Evolutionary conservation across 225 moss, liverwort and hornwort species (phyloP).

Genomic region (Sphagnum contortum): DNA sequence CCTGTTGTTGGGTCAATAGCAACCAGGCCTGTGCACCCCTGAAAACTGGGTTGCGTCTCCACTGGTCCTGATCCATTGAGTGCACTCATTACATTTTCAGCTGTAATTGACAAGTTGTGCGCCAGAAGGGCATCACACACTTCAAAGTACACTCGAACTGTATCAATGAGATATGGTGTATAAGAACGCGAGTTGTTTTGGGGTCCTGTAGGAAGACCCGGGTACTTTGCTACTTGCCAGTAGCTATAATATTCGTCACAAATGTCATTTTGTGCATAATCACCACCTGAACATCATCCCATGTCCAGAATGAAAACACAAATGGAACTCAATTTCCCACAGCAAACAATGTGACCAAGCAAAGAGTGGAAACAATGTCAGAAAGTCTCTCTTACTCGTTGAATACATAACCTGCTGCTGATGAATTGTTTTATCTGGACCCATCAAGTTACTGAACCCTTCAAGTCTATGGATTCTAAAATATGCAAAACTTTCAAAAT

Average conservation of each 20-base stretch:
- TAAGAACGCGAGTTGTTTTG: slow-evolving; percentile 65
- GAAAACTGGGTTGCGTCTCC: slow-evolving; percentile 18
- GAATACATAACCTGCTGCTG: too few relatives aligned
- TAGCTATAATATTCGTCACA: slow-evolving; percentile 55
- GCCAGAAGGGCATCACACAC: slow-evolving; percentile 32
- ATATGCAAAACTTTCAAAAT: too few relatives aligned
- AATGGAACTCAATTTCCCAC: not conserved
- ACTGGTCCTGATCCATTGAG: slow-evolving; percentile 18
- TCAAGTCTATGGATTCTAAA: too few relatives aligned
- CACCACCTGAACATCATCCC: slow-evolving; percentile 45
- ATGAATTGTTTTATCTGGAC: too few relatives aligned
- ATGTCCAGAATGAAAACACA: not conserved
- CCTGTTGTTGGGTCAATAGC: slow-evolving; percentile 61
- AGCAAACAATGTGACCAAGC: not conserved
- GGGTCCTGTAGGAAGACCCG: slow-evolving; percentile 52
- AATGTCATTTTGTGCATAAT: slow-evolving; percentile 37
- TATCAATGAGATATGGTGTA: slow-evolving; percentile 74
- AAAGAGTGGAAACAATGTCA: not conserved
- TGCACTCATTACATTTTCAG: slow-evolving; percentile 39
- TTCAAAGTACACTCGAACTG: slow-evolving; percentile 57
- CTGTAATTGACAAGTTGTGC: slow-evolving; percentile 28
- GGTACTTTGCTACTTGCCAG: slow-evolving; percentile 52
- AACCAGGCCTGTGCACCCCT: slow-evolving; percentile 75
- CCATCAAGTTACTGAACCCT: too few relatives aligned
- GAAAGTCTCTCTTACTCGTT: too few relatives aligned